These are phyloP conservation scores for Talaromyces sp. DNA, from an alignment of 2,329 filamentous ascomycete species.

Conservation along the genomic window DNA sequence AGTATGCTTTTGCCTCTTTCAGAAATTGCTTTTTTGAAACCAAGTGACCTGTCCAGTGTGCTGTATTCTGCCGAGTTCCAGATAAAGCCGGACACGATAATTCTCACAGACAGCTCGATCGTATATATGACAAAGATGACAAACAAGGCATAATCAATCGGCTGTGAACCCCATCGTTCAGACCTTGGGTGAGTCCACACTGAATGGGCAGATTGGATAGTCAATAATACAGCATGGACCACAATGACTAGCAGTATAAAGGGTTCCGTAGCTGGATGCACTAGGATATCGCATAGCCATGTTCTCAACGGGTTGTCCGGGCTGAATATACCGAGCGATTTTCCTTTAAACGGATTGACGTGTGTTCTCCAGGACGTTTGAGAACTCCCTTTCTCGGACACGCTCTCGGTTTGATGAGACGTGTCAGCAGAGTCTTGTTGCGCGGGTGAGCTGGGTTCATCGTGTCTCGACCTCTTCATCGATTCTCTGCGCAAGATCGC, in stretches of 20 bases:
- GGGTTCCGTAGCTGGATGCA: slow-evolving; percentile 82
- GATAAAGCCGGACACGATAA: slow-evolving; percentile 89
- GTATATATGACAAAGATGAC: slow-evolving; percentile 86
- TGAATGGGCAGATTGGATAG: slow-evolving; percentile 70
- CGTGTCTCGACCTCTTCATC: slow-evolving; percentile 49
- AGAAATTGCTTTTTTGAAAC: slow-evolving; percentile 66
- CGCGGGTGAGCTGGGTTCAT: slow-evolving; percentile 48
- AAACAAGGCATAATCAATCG: slow-evolving; percentile 74
- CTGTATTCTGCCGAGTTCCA: slow-evolving; percentile 89
- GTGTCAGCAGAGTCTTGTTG: slow-evolving; percentile 44
- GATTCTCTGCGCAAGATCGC: slow-evolving; percentile 55
- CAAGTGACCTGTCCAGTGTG: slow-evolving; percentile 73
- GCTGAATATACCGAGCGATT: slow-evolving; percentile 77
- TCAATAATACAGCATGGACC: slow-evolving; percentile 79
- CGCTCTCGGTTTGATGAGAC: slow-evolving; percentile 31
- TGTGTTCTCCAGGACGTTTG: slow-evolving; percentile 42
- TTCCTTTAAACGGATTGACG: slow-evolving; percentile 78
- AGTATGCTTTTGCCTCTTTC: slow-evolving; percentile 76
- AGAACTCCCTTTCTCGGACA: slow-evolving; percentile 27
- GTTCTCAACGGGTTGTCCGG: slow-evolving; percentile 70
- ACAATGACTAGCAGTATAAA: slow-evolving; percentile 82
- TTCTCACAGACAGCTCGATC: slow-evolving; percentile 72
- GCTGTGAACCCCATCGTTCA: slow-evolving; percentile 56
- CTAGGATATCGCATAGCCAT: slow-evolving; percentile 73
- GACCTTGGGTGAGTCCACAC: slow-evolving; percentile 61